A percentile compares a stretch with the other conserved stretches of the same genome.
These are phyloP conservation scores for Xylaria longipes DNA, from an alignment of 495 filamentous ascomycete genomes.

Conservation along the genomic window DNA sequence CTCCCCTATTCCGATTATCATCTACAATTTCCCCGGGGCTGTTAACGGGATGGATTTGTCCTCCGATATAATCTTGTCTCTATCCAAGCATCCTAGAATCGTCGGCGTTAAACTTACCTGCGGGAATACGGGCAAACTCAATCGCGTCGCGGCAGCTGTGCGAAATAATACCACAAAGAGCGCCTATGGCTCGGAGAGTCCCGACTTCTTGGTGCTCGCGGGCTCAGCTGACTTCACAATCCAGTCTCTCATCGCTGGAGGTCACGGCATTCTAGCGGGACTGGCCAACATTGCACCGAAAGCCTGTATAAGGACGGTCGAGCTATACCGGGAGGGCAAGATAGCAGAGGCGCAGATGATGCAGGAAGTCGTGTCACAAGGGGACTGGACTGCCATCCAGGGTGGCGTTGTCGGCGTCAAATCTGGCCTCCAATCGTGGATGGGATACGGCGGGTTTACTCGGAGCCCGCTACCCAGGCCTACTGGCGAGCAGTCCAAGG, in stretches of 20 bases:
- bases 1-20: conserved; percentile 73
- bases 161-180: neutral
- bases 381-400: conserved; percentile 84
- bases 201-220: conserved; percentile 76
- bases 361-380: conserved; percentile 73
- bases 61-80: conserved; percentile 75
- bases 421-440: conserved; percentile 75
- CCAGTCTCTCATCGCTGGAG: conserved; percentile 77
- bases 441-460: conserved; percentile 74
- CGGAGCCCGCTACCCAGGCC: conserved; percentile 65
- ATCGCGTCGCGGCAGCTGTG: conserved; percentile 63
- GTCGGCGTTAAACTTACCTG: conserved; percentile 88
- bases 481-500: conserved; percentile 57
- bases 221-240: conserved; percentile 86
- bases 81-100: conserved; percentile 77
- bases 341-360: conserved; percentile 71
- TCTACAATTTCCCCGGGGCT: conserved; percentile 88
- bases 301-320: conserved; percentile 74
- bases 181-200: conserved; percentile 52
- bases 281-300: conserved; percentile 80
- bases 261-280: conserved; percentile 79
- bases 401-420: conserved; percentile 83
- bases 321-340: conserved; percentile 71
- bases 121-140: conserved; percentile 85
- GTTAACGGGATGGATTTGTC: conserved; percentile 85